Base-by-base conservation (phyloP, 108 stramenopile genomes). In the Skeletonema menzelii region DNA sequence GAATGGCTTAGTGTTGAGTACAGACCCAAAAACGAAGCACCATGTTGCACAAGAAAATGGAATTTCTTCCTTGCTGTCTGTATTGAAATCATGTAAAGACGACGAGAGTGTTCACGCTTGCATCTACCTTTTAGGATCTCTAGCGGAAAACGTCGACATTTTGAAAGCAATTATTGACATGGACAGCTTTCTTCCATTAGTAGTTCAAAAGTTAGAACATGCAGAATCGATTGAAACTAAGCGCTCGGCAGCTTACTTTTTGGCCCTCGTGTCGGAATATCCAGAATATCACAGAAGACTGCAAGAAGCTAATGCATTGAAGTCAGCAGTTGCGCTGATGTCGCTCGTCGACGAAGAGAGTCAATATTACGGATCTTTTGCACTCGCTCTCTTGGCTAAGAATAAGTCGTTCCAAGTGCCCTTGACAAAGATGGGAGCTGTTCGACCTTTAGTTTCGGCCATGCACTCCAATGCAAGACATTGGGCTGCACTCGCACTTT, bases 401-500 rank as follows among this genome's bases (percentile, higher is more conserved):
- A 92, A 95, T 64, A 86, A 86, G 63, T 85, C 86, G 13, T 77
- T 86, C 27, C 93, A 93, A 74, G 81, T 86, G 15, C 71, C 62
- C 24, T 53, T 95, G 26, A 89, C 92, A 8, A 78, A 87, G 55
- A 56, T 84, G 26, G 92, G 92, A 0, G 94, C 80, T 28, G 78
- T 95, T 37, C 80, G 77, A 38, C 92, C 92, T n/a, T 65, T 93
- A 11, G 92, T 93, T 32, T 69, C 87, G 83, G 80, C 87, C 20
- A 35, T 63, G 28, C 80, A 89, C 57, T 85, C 90, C 4, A 89
- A 89, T 69, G 86, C 91, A 22, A 75, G 85, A 57, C 88, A 93
- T 70, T 95, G 92, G 69, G 94, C 94, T 13, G 89, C 89, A n/a
- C 85, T 92, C 24, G 94, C 94, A 49, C 84, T 95, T 17, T 80